Evolutionary conservation across 2,329 filamentous ascomycete species (phyloP).

Genomic region (Cordyceps tenuipes): DNA sequence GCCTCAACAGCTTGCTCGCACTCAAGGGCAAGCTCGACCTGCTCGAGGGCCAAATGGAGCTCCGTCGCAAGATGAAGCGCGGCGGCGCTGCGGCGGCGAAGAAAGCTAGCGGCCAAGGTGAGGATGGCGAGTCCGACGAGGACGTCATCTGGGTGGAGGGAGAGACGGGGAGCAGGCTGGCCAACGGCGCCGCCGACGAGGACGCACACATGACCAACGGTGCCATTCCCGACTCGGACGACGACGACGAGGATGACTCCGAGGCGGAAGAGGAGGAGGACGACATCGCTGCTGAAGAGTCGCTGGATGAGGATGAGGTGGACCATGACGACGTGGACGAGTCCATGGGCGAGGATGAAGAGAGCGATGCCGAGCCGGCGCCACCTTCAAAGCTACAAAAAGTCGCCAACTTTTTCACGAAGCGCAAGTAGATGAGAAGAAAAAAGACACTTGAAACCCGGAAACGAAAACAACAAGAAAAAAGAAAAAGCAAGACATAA

Average conservation of each 20-base stretch:
- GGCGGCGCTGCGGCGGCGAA: conserved; percentile 24
- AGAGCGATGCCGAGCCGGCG: conserved; percentile 41
- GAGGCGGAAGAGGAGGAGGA: conserved; percentile 35
- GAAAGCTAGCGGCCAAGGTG: conserved; percentile 42
- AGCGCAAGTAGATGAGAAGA: conserved; percentile 4
- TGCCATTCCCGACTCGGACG: conserved; percentile 50
- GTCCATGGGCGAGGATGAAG: conserved; percentile 47
- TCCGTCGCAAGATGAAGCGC: conserved; percentile 62
- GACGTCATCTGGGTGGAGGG: conserved; percentile 86
- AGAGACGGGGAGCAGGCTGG: conserved; percentile 46
- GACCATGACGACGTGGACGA: conserved; percentile 50
- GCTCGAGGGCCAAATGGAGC: conserved; percentile 79
- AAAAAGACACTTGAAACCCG: background rate
- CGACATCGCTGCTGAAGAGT: conserved; percentile 40
- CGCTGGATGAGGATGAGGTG: conserved; percentile 50
- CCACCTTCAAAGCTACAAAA: conserved; percentile 40
- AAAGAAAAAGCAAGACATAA: background rate
- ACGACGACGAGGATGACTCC: conserved; percentile 40
- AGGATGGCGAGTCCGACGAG: conserved; percentile 49
- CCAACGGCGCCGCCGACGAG: conserved; percentile 22
- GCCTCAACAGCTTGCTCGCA: conserved; percentile 71
- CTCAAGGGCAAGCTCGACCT: conserved; percentile 95
- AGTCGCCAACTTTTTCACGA: conserved; percentile 24
- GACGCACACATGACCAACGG: conserved; percentile 45
- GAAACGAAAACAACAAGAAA: background rate